These are phyloP conservation scores for Ceratocystiopsis minuta DNA, from an alignment of 2,329 filamentous ascomycete species.

Conservation along the genomic window DNA sequence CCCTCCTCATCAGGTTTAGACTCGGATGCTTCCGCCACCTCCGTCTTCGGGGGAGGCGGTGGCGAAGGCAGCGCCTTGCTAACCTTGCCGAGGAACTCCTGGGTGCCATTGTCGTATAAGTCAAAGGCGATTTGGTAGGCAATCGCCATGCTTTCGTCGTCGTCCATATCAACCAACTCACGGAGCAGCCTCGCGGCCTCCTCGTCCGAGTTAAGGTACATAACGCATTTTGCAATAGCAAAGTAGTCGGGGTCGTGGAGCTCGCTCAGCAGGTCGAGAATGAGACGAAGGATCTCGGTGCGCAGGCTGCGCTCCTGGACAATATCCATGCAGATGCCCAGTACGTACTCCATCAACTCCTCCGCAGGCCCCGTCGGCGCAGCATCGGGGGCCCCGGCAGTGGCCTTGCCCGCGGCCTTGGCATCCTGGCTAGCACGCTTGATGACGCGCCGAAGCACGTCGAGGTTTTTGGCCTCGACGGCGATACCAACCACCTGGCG, in stretches of 20 bases:
- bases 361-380: constrained; percentile 47
- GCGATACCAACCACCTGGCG: constrained; percentile 94
- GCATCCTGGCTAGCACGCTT: constrained; percentile 77
- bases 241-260: constrained; percentile 92
- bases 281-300: constrained; percentile 68
- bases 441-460: constrained; percentile 73
- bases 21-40: constrained; percentile 24
- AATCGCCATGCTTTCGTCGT: constrained; percentile 60
- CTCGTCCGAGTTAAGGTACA: constrained; percentile 82
- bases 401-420: constrained; percentile 24
- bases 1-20: constrained; percentile 21
- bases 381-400: constrained; percentile 19
- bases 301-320: constrained; percentile 84
- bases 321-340: constrained; percentile 94
- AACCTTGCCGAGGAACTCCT: constrained; percentile 87
- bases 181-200: constrained; percentile 77
- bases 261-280: constrained; percentile 87
- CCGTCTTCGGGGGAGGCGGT: constrained; percentile 20
- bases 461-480: constrained; percentile 81
- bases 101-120: constrained; percentile 93
- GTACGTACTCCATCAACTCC: constrained; percentile 89
- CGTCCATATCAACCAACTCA: constrained; percentile 62
- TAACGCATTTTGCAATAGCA: constrained; percentile 91
- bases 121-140: constrained; percentile 98
- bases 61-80: constrained; percentile 57